phyloP scores from a whole-genome alignment of 1,284 basidiomycete genomes.

The Moesziomyces aphidis region DNA sequence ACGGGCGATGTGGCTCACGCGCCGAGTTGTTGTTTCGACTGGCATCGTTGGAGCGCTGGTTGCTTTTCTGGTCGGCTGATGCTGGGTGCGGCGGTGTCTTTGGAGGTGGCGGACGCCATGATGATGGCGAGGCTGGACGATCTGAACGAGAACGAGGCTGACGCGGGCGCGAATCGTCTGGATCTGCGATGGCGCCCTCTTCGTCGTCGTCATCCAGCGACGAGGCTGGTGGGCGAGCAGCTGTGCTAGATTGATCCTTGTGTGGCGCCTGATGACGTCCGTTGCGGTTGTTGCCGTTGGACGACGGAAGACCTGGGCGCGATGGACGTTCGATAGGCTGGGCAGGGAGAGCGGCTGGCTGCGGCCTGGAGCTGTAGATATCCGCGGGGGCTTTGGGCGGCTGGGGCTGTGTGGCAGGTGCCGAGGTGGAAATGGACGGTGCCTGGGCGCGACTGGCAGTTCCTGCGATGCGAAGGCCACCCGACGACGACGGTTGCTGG shows the following conservation, averaged over 20 bases:
- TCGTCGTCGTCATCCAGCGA: conserved; percentile 35
- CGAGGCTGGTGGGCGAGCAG: too few species aligned
- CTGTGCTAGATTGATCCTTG: too few species aligned
- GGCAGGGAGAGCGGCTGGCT: too few species aligned
- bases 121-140: not conserved
- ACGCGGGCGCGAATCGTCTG: not conserved
- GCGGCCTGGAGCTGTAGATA: not conserved
- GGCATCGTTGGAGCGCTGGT: not conserved
- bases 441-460: conserved; percentile 11
- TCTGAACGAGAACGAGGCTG: not conserved
- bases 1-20: not conserved
- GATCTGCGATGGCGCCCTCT: conserved; percentile 44
- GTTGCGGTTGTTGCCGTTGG: not conserved
- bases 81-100: not conserved
- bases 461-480: conserved; percentile 40
- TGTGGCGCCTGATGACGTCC: too few species aligned
- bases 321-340: too few species aligned
- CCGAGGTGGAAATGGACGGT: too few species aligned
- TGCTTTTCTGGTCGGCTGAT: not conserved
- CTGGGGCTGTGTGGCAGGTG: not conserved
- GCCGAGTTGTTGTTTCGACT: not conserved
- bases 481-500: too few species aligned
- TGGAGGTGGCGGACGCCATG: not conserved
- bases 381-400: not conserved
- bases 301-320: not conserved